These are phyloP conservation scores for Neocallimastix lanati DNA, from an alignment of 192 early-diverging fungal genomes.

Conservation along the genomic window DNA sequence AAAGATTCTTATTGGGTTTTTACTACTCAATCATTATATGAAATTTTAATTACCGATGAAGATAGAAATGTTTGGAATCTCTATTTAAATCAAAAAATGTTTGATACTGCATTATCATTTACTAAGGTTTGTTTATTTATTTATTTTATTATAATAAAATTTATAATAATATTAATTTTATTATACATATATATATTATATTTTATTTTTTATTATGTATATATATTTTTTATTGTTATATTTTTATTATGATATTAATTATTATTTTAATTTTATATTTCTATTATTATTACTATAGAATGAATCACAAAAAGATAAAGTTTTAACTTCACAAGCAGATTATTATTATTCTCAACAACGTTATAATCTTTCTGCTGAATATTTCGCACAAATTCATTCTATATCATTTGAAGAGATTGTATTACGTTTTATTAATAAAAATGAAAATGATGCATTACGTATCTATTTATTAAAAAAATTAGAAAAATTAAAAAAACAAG, in stretches of 20 bases:
- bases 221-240: not conserved
- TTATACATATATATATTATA: too few relatives aligned
- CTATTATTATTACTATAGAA: conserved; percentile 2
- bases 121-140: conserved; percentile 40
- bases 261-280: not conserved
- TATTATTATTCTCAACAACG: conserved; percentile 56
- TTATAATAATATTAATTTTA: too few relatives aligned
- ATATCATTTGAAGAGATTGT: conserved; percentile 83
- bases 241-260: not conserved
- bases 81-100: conserved; percentile 62
- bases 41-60: conserved; percentile 81
- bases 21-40: conserved; percentile 64
- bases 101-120: conserved; percentile 60
- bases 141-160: too few relatives aligned
- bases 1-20: conserved; percentile 85
- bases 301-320: conserved; percentile 46
- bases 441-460: conserved; percentile 55
- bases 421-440: conserved; percentile 57
- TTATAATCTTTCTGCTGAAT: conserved; percentile 59
- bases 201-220: not conserved
- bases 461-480: conserved; percentile 62
- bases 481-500: conserved; percentile 38
- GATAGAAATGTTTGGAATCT: conserved; percentile 88
- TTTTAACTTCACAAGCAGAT: conserved; percentile 72
- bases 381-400: conserved; percentile 57